Evolutionary conservation across 176 grass and related monocot genomes (phyloP).

Genomic region (Eleusine indica): DNA sequence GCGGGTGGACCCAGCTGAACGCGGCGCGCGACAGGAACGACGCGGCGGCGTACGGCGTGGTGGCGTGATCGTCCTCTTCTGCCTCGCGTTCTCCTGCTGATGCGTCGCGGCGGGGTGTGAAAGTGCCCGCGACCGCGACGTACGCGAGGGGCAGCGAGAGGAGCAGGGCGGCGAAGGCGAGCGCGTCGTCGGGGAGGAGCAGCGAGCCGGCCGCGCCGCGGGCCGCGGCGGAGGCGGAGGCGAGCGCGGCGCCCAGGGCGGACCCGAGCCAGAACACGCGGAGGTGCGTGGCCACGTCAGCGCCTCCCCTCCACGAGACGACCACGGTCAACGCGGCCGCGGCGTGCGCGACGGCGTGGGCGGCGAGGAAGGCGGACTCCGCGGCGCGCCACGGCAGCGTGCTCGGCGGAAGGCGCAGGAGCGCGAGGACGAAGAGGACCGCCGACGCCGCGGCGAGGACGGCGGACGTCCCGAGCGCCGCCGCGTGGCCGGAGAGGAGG

Average conservation of each 20-base stretch:
- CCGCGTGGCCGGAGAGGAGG: not conserved
- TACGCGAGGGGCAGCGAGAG: slow-evolving; percentile 39
- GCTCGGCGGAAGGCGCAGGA: slow-evolving; percentile 20
- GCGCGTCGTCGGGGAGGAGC: slow-evolving; percentile 31
- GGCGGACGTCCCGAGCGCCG: slow-evolving; percentile 20
- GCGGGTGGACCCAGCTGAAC: slow-evolving; percentile 51
- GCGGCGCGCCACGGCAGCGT: not conserved
- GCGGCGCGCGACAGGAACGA: slow-evolving; percentile 45
- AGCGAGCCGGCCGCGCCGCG: not conserved
- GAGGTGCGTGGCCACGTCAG: not conserved
- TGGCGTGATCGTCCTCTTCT: not conserved
- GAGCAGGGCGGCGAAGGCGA: slow-evolving; percentile 34
- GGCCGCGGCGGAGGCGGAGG: not conserved
- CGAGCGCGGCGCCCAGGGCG: slow-evolving; percentile 15
- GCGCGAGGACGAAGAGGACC: slow-evolving; percentile 34
- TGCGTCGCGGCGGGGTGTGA: not conserved
- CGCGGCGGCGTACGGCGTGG: slow-evolving; percentile 30
- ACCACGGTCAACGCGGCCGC: slow-evolving; percentile 23
- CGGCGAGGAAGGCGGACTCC: slow-evolving; percentile 32
- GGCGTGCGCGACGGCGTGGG: slow-evolving; percentile 31
- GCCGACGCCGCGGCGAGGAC: slow-evolving; percentile 29
- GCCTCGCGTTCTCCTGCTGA: not conserved
- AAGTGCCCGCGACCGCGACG: not conserved
- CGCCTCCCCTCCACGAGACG: not conserved
- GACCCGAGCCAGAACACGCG: slow-evolving; percentile 43